These are phyloP conservation scores for Pyrus pyrifolia DNA, from an alignment of 306 rosid species.

Conservation along the genomic window DNA sequence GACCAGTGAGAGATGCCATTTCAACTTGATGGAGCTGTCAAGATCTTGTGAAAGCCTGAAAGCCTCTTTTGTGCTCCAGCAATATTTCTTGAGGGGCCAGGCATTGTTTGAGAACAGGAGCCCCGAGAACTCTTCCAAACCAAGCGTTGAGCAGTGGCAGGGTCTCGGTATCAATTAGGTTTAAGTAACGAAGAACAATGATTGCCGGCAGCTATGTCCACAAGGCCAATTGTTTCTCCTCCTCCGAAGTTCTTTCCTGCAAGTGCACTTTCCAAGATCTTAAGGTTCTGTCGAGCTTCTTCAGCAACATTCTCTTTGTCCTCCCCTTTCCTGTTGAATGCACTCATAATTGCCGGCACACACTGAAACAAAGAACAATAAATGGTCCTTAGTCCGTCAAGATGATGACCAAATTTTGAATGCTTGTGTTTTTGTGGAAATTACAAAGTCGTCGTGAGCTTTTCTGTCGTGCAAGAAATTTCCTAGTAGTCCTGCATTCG, in stretches of 20 bases:
- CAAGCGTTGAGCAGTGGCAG: constrained; percentile 36
- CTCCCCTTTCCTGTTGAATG: constrained; percentile 33
- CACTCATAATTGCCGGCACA: constrained; percentile 25
- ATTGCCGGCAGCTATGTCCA: constrained; percentile 25
- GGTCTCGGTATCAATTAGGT: constrained; percentile 26
- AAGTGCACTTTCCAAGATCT: constrained; percentile 38
- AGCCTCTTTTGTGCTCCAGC: constrained; percentile 17
- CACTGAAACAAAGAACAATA: constrained; percentile 15
- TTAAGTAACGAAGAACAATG: neutral
- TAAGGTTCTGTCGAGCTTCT: constrained; percentile 36
- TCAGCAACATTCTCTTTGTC: constrained; percentile 37
- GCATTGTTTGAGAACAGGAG: constrained; percentile 28
- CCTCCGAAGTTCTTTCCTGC: constrained; percentile 32
- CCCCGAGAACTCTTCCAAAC: constrained; percentile 24
- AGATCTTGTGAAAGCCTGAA: neutral
- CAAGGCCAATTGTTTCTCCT: constrained; percentile 40
- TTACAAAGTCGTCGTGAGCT: neutral
- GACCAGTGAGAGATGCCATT: neutral
- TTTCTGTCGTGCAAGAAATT: neutral
- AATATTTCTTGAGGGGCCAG: constrained; percentile 30
- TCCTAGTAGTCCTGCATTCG: neutral
- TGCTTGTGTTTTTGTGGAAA: no score
- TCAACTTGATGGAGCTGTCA: constrained; percentile 30
- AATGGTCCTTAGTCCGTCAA: neutral
- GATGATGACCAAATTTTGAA: neutral